These are phyloP conservation scores for Leishmania lainsoni DNA, from an alignment of 208 protist genomes.

Conservation along the genomic window DNA sequence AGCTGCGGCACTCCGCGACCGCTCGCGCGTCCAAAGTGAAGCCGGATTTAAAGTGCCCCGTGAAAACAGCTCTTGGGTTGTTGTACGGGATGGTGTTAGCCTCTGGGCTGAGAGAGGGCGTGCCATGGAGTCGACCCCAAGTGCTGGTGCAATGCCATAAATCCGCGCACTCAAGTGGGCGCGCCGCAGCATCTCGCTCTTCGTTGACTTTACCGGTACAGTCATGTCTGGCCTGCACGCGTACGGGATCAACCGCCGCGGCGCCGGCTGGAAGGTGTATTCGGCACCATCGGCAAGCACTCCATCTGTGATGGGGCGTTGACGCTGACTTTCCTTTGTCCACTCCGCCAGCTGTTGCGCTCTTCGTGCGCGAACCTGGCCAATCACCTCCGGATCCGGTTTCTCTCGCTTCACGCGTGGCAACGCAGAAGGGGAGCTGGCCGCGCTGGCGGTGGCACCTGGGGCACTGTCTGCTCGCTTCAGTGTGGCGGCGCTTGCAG, in stretches of 20 bases:
- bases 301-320: constrained; percentile 31
- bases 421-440: constrained; percentile 12
- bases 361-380: constrained; percentile 37
- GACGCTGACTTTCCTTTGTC: constrained; percentile 38
- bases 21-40: not conserved
- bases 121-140: constrained; percentile 1
- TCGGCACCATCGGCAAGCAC: constrained; percentile 28
- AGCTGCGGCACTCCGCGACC: constrained; percentile 1
- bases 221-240: constrained; percentile 68
- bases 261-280: constrained; percentile 57
- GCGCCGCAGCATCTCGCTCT: constrained; percentile 57
- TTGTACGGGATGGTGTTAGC: not conserved
- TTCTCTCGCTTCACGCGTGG: constrained; percentile 49
- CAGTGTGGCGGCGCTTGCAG: not conserved
- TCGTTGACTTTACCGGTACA: constrained; percentile 60
- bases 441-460: constrained; percentile 9
- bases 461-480: constrained; percentile 26
- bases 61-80: constrained; percentile 24
- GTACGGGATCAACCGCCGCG: constrained; percentile 72
- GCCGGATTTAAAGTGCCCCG: not conserved
- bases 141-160: not conserved
- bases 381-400: constrained; percentile 43
- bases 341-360: constrained; percentile 45
- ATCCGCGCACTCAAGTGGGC: constrained; percentile 36
- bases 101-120: not conserved